Base-by-base conservation (phyloP, 495 filamentous ascomycete genomes). In the Amniculicola lignicola region DNA sequence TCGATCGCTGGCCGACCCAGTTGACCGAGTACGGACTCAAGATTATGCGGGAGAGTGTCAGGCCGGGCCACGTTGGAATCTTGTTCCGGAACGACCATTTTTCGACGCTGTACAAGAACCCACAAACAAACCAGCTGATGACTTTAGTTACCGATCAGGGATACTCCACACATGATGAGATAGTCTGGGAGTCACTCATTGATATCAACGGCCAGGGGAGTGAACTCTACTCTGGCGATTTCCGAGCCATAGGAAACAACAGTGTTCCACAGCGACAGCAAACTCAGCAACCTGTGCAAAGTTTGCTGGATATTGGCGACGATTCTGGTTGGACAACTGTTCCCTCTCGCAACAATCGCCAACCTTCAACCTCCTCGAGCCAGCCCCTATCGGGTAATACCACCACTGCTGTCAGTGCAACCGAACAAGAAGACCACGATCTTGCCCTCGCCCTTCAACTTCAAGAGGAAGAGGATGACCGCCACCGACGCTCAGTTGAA, bases 11-110 rank as follows among this genome's bases (percentile, higher is more conserved):
- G 45, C 84, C 88, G 18, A 96, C 93, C 0, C 93, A 98, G 62
- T 76, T 97, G 4, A 96, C 92, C 2, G 69, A 77, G 1, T 86
- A 84, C 70, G 93, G 93, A 0, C 80, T 98, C 0, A 76, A 84
- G 4, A 79, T 84, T 3, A 80, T 98, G 11, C 74, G 73, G 2
- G 77, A 79, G 38, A 77, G 71, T 5, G 69, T 96, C 39, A 70
- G 74, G 12, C 86, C 89, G 0, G 89, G 89, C 2, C 80, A 84
- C 0, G 76, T 95, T 6, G 88, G 87, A 0, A 97, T 98, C 42
- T 70, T 97, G 1, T 98, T 98, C 74, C 82, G 93, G 27, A 98
- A 98, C 58, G 92, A 97, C 63, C 93, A 98, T 70, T 98, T 98
- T 66, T 86, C 86, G 24, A 97, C 93, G 0, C 66, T 98, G 0